These are phyloP conservation scores for Waltiozyma sp. DNA, from an alignment of 1,139 yeast genomes.

Conservation along the genomic window DNA sequence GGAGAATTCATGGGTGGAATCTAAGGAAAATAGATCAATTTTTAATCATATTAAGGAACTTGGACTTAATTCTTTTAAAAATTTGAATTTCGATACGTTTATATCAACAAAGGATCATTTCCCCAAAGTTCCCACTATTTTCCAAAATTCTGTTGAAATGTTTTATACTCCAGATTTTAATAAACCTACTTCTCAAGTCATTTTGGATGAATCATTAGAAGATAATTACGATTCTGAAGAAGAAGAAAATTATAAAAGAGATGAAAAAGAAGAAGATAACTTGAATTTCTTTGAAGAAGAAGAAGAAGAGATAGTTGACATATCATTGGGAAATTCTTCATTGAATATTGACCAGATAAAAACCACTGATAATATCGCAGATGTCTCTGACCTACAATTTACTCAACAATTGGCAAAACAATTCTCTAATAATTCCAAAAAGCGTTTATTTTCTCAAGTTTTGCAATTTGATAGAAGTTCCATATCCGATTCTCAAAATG, in stretches of 20 bases:
- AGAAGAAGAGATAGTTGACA: not conserved
- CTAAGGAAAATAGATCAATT: conserved; percentile 23
- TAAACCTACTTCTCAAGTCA: not conserved
- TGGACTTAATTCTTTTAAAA: not conserved
- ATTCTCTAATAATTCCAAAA: not conserved
- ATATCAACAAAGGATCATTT: conserved; percentile 9
- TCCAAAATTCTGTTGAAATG: conserved; percentile 17
- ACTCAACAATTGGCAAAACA: conserved; percentile 4
- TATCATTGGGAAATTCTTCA: not conserved
- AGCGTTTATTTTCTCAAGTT: not conserved
- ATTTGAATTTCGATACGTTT: conserved; percentile 7
- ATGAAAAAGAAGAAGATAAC: not conserved
- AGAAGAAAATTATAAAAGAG: not conserved
- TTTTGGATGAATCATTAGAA: not conserved
- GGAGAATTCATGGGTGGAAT: conserved; percentile 29
- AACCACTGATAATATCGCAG: not conserved
- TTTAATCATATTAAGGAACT: conserved; percentile 21
- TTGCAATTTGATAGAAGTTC: not conserved
- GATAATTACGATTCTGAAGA: not conserved
- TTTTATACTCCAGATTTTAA: conserved; percentile 18
- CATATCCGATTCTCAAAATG: not conserved
- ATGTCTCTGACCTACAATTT: conserved; percentile 4
- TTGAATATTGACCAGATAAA: not conserved
- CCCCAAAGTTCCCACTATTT: conserved; percentile 13
- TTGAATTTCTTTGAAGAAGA: not conserved